These are phyloP conservation scores for Liriodendron chinense DNA, from an alignment of 164 flowering plant species.

Conservation along the genomic window DNA sequence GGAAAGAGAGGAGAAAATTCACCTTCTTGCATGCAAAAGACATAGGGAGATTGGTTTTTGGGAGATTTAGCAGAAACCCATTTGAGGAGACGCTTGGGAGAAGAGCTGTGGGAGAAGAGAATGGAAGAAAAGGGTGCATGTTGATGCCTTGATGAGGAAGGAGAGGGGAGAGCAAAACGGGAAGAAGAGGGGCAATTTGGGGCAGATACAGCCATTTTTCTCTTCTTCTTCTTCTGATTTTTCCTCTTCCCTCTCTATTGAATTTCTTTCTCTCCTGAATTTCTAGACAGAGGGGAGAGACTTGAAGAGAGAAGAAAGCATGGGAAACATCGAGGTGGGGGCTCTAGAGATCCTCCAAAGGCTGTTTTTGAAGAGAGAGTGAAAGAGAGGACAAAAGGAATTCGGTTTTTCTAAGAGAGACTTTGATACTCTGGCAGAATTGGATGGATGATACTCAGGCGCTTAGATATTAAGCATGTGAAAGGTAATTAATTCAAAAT, in stretches of 20 bases:
- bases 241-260: background rate
- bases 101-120: slow-evolving; percentile 4
- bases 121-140: background rate
- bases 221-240: background rate
- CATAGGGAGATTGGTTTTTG: slow-evolving; percentile 10
- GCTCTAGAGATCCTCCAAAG: slow-evolving; percentile 26
- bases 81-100: slow-evolving; percentile 8
- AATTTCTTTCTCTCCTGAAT: background rate
- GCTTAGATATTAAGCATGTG: too few relatives aligned
- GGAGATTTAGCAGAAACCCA: slow-evolving; percentile 11
- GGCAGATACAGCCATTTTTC: slow-evolving; percentile 15
- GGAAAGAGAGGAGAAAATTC: background rate
- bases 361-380: slow-evolving; percentile 5
- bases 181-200: slow-evolving; percentile 17
- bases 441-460: too few relatives aligned
- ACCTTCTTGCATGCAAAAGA: slow-evolving; percentile 27
- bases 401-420: background rate
- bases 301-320: background rate
- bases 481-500: too few relatives aligned
- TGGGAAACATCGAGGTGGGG: slow-evolving; percentile 19
- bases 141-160: slow-evolving; percentile 12
- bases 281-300: background rate
- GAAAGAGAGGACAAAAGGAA: background rate
- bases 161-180: slow-evolving; percentile 5
- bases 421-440: too few relatives aligned